A percentile compares a stretch with the other conserved stretches of the same genome.
Conservation (phyloP, 805 yeast species). For the Trichomonascus vanleenenianus region DNA sequence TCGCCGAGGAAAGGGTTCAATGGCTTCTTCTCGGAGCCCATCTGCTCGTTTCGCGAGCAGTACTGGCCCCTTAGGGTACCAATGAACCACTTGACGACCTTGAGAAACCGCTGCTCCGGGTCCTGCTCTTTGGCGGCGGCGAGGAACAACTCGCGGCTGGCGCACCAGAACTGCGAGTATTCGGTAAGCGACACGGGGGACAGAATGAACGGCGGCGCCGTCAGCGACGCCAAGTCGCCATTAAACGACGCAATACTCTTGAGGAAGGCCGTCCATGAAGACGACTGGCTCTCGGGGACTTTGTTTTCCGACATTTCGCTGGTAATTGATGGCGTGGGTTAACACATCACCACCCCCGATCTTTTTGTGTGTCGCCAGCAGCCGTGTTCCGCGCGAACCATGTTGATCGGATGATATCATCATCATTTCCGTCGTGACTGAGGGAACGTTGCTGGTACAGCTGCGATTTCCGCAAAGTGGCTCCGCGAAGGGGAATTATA, state of each 20-base stretch:
- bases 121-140: conserved; percentile 48
- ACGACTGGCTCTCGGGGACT: conserved; percentile 18
- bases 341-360: no score
- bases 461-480: no score
- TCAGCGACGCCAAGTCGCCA: conserved; percentile 86
- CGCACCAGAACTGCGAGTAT: conserved; percentile 95
- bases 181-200: conserved; percentile 85
- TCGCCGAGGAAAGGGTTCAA: conserved; percentile 95
- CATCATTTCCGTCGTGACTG: no score
- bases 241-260: conserved; percentile 87
- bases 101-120: conserved; percentile 58
- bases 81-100: conserved; percentile 85
- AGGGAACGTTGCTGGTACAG: no score
- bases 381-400: no score
- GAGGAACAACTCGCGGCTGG: conserved; percentile 75
- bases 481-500: no score
- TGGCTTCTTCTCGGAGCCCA: conserved; percentile 97
- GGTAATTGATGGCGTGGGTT: no score
- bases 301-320: conserved; percentile 13
- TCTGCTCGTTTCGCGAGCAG: conserved; percentile 80
- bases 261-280: conserved; percentile 83
- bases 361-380: no score
- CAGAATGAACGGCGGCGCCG: conserved; percentile 96
- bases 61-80: conserved; percentile 90
- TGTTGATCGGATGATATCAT: no score